A percentile compares a stretch with the other conserved stretches of the same genome.
Conservation (phyloP, 495 filamentous ascomycete genomes). For the Parachaetomium inaequale region DNA sequence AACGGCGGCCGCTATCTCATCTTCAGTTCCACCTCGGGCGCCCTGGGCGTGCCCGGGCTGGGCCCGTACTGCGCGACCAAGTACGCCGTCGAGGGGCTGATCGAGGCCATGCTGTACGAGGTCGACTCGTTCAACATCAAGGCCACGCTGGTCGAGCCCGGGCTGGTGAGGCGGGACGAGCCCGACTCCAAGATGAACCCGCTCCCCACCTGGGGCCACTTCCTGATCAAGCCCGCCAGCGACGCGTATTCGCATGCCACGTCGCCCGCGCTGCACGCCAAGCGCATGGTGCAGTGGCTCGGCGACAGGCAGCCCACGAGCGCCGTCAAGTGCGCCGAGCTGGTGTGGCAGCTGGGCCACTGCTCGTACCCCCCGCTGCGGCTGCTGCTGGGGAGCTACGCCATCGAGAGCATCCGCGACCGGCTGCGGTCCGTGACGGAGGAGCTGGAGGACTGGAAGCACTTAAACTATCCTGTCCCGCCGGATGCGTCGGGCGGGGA, state of each 20-base stretch:
- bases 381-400: constrained; percentile 83
- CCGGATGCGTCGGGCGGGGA: constrained; percentile 31
- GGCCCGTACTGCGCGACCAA: constrained; percentile 96
- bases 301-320: constrained; percentile 88
- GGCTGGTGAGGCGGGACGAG: constrained; percentile 76
- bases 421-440: constrained; percentile 84
- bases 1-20: constrained; percentile 80
- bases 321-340: constrained; percentile 88
- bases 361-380: constrained; percentile 85
- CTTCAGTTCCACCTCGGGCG: constrained; percentile 86
- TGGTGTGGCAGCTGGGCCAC: constrained; percentile 94
- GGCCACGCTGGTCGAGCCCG: constrained; percentile 87
- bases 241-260: constrained; percentile 74
- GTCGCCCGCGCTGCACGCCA: constrained; percentile 81
- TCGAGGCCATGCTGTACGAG: constrained; percentile 95
- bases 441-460: constrained; percentile 90
- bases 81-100: constrained; percentile 90
- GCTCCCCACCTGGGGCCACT: constrained; percentile 81
- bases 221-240: constrained; percentile 80
- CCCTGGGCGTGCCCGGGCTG: constrained; percentile 83
- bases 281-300: constrained; percentile 93
- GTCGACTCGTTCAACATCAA: constrained; percentile 88
- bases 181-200: constrained; percentile 49
- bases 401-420: constrained; percentile 92
- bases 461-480: constrained; percentile 59